Conservation (phyloP, 2,329 filamentous ascomycete species). For the Alternaria novae-zelandiae region DNA sequence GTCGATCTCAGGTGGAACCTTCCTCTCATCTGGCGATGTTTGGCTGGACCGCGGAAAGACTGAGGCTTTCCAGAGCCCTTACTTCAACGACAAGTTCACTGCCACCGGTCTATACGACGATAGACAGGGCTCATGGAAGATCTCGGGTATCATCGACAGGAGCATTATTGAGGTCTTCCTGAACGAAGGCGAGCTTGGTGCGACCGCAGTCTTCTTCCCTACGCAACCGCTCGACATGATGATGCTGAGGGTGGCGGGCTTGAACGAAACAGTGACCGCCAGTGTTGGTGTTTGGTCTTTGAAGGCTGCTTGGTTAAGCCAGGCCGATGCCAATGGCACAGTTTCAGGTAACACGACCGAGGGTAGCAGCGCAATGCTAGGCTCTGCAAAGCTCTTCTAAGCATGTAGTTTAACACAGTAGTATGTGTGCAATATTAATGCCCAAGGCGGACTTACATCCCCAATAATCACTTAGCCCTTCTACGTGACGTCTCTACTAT, state of each 20-base stretch:
- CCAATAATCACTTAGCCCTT: neutral
- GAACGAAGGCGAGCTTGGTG: conserved; percentile 58
- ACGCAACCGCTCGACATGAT: conserved; percentile 50
- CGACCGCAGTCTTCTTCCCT: conserved; percentile 61
- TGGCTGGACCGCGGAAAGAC: conserved; percentile 60
- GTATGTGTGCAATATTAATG: neutral
- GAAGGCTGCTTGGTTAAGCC: conserved; percentile 47
- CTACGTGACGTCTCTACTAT: neutral
- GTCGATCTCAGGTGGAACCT: conserved; percentile 58
- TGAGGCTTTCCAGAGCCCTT: conserved; percentile 59
- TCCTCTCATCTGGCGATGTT: conserved; percentile 54
- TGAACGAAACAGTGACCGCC: conserved; percentile 45
- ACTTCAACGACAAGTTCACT: conserved; percentile 63
- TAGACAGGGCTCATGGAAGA: conserved; percentile 41
- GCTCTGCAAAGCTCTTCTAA: conserved; percentile 7
- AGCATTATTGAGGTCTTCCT: conserved; percentile 63
- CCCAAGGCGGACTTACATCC: neutral
- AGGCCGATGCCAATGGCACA: conserved; percentile 35
- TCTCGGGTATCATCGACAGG: conserved; percentile 61
- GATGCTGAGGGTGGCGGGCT: conserved; percentile 37
- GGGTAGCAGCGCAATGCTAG: neutral
- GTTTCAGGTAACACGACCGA: conserved; percentile 46
- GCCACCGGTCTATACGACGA: conserved; percentile 36
- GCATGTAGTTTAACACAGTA: neutral
- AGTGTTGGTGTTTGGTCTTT: conserved; percentile 50